Conservation (phyloP, 2,329 filamentous ascomycete genomes). For the Colletotrichum sansevieriae region DNA sequence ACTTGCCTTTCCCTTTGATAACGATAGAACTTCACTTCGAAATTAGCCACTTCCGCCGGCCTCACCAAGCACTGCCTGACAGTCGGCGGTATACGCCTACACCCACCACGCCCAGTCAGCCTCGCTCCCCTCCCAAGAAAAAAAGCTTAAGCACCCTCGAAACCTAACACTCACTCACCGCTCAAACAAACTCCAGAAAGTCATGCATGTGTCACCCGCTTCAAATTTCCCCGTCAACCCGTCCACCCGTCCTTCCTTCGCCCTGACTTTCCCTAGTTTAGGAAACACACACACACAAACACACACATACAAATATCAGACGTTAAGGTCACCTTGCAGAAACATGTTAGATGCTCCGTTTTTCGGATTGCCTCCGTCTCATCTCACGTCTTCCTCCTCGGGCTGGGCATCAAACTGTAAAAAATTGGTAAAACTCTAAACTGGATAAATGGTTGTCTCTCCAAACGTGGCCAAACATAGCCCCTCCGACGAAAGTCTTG, state of each 20-base stretch:
- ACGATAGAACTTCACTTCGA: not conserved
- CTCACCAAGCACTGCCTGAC: not conserved
- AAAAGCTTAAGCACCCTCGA: not conserved
- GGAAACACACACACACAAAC: too few relatives aligned
- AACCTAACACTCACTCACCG: not conserved
- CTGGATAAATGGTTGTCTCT: slow-evolving; percentile 12
- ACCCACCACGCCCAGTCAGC: not conserved
- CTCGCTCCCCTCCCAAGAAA: not conserved
- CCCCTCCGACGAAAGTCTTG: slow-evolving; percentile 6
- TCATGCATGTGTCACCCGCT: slow-evolving; percentile 13
- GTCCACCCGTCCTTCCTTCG: too few relatives aligned
- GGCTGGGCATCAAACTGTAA: slow-evolving; percentile 1
- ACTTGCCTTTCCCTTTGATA: not conserved
- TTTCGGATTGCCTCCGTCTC: slow-evolving; percentile 3
- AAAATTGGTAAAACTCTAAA: slow-evolving; percentile 18
- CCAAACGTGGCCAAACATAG: not conserved
- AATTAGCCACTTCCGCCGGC: not conserved
- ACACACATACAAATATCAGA: not conserved
- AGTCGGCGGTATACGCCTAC: not conserved
- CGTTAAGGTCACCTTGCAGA: not conserved
- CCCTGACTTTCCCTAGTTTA: too few relatives aligned
- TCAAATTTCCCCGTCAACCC: too few relatives aligned
- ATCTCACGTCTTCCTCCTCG: not conserved
- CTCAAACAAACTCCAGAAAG: not conserved
- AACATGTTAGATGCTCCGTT: not conserved